Conservation (phyloP, 2,329 filamentous ascomycete species). For the Metarhizium guizhouense region DNA sequence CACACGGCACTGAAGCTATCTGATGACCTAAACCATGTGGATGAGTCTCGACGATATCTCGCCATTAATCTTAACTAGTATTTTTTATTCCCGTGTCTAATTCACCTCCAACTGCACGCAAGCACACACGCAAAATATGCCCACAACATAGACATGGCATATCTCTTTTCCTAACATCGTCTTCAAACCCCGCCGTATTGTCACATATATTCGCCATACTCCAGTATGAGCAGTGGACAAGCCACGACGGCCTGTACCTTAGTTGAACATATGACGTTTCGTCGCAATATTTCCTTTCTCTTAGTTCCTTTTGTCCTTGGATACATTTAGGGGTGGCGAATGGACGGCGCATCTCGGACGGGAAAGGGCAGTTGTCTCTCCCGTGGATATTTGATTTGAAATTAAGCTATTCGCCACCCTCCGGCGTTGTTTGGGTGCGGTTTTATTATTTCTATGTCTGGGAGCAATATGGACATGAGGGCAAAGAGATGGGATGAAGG, state of each 20-base stretch:
- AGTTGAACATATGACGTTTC: background rate
- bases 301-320: conserved; percentile 5
- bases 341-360: conserved; percentile 4
- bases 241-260: conserved; percentile 1
- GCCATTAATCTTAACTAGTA: background rate
- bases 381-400: background rate
- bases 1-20: background rate
- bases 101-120: background rate
- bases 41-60: background rate
- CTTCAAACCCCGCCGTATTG: background rate
- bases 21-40: background rate
- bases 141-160: background rate
- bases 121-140: background rate
- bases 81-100: background rate
- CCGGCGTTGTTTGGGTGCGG: background rate
- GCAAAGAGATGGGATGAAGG: background rate
- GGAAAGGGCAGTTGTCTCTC: background rate
- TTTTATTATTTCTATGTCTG: background rate
- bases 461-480: background rate
- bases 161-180: background rate
- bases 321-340: conserved; percentile 1
- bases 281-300: background rate
- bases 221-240: background rate
- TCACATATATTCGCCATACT: background rate
- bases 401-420: background rate